Base-by-base conservation (phyloP, 1,139 yeast species). In the Taphrina flavorubra region DNA sequence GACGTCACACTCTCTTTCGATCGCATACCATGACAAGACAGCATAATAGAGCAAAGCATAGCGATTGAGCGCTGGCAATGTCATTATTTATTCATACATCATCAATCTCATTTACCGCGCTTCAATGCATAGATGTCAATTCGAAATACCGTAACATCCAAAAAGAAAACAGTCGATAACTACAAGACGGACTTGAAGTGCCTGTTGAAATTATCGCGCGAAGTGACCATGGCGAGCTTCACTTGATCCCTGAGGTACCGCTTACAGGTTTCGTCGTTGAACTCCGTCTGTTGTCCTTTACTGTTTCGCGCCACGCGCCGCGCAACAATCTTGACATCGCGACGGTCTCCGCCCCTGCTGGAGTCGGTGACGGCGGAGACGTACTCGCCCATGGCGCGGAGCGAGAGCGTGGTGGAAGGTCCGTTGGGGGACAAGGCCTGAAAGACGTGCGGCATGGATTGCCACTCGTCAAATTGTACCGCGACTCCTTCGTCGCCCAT, bases 361-460 rank as follows among this genome's bases (percentile, higher is more conserved):
- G 31, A 2, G 31, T 25, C 4, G 13, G 51, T 58, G 62, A 58
- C 62, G 39, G 62, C 47, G 14, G 25, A 13, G 16, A 63, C 56
- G 61, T 53, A 63, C 37, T 55, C 51, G n/a, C 53, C 67, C 67
- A 63, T 55, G 39, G 34, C 8, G 13, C 46, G 39, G 46, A 63
- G 16, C 1, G 67, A 63, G 25, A 55, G 14, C 25, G 39, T 37
- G n/a, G 67, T 34, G 14, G 59, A 62, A 13, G 39, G 20, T 1
- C 51, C 53, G 20, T 37, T 53, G 37, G 20, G 55, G 36, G 47
- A 47, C 47, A 65, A 44, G 46, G 59, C 42, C 31, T 58, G 69
- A 46, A 65, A 58, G 56, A 65, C 69, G 58, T 65, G 69, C 7
- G 69, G 69, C 69, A 65, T 65, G 40, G 69, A 56, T 39, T 46